These are phyloP conservation scores for Fraxinus angustifolia DNA, from an alignment of 305 asterid genomes.

Conservation along the genomic window DNA sequence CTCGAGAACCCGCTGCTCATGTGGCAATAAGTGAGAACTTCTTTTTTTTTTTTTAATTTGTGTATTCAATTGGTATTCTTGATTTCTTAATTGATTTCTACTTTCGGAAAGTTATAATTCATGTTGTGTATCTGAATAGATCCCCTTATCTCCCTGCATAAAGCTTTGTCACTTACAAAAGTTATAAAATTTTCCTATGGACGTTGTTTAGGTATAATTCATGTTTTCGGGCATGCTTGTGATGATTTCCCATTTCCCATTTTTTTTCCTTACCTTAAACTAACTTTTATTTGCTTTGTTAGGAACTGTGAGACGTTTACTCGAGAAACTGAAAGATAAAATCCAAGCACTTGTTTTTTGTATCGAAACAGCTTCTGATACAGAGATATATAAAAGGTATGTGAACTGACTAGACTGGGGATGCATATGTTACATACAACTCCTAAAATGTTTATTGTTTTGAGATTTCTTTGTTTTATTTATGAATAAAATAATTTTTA, in stretches of 20 bases:
- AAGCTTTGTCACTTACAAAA: neutral
- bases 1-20: slow-evolving; percentile 98
- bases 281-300: slow-evolving; percentile 20
- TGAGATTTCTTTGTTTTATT: neutral
- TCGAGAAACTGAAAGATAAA: slow-evolving; percentile 85
- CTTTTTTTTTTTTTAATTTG: neutral
- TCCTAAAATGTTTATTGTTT: neutral
- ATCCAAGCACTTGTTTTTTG: slow-evolving; percentile 73
- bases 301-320: slow-evolving; percentile 92
- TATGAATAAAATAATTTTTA: neutral
- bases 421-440: slow-evolving; percentile 7
- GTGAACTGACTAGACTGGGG: neutral
- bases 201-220: slow-evolving; percentile 8
- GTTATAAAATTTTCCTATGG: neutral
- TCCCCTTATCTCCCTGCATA: slow-evolving; percentile 8
- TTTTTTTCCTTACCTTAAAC: slow-evolving; percentile 13
- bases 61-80: slow-evolving; percentile 6
- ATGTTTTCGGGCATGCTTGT: neutral
- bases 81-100: slow-evolving; percentile 2
- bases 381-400: slow-evolving; percentile 91
- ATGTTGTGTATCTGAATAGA: neutral
- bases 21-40: slow-evolving; percentile 76
- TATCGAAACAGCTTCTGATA: slow-evolving; percentile 69
- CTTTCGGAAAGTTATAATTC: neutral
- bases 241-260: neutral